Conservation (phyloP, 2,329 filamentous ascomycete genomes). For the Akanthomyces dipterigenus region DNA sequence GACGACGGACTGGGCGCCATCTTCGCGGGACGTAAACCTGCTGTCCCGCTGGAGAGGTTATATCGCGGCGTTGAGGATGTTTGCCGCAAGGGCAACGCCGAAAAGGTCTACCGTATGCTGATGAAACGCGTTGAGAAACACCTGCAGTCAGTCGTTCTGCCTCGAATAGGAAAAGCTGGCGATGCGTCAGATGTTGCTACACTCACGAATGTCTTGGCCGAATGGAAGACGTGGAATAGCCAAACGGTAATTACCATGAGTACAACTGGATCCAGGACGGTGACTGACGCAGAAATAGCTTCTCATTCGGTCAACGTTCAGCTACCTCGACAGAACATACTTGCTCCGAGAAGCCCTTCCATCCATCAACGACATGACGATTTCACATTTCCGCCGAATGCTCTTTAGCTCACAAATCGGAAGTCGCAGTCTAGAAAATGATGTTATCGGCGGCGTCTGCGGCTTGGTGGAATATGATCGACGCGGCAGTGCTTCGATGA, state of each 20-base stretch:
- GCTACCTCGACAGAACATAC: constrained; percentile 87
- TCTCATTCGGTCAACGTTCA: constrained; percentile 81
- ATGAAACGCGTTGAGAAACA: constrained; percentile 60
- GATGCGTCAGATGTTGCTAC: constrained; percentile 54
- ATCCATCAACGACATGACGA: constrained; percentile 75
- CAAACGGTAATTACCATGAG: constrained; percentile 55
- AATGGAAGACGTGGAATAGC: constrained; percentile 73
- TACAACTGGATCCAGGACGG: not conserved
- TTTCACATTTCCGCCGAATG: constrained; percentile 64
- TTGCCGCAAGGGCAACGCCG: constrained; percentile 70
- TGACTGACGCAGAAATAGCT: constrained; percentile 38
- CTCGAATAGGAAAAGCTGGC: constrained; percentile 43
- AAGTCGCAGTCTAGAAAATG: constrained; percentile 23
- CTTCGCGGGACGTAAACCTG: constrained; percentile 57
- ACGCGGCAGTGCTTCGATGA: constrained; percentile 46
- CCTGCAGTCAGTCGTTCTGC: constrained; percentile 55
- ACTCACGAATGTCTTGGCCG: constrained; percentile 46
- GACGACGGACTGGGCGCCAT: constrained; percentile 66
- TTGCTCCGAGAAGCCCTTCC: constrained; percentile 64
- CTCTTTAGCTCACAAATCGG: constrained; percentile 33
- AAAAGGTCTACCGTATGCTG: constrained; percentile 60
- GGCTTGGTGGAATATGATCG: constrained; percentile 70
- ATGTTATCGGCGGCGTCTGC: constrained; percentile 53
- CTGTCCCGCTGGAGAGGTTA: constrained; percentile 76
- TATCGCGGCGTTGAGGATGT: constrained; percentile 90